Base-by-base conservation (phyloP, 192 early-diverging fungal genomes). In the Chytriomyces sp. region DNA sequence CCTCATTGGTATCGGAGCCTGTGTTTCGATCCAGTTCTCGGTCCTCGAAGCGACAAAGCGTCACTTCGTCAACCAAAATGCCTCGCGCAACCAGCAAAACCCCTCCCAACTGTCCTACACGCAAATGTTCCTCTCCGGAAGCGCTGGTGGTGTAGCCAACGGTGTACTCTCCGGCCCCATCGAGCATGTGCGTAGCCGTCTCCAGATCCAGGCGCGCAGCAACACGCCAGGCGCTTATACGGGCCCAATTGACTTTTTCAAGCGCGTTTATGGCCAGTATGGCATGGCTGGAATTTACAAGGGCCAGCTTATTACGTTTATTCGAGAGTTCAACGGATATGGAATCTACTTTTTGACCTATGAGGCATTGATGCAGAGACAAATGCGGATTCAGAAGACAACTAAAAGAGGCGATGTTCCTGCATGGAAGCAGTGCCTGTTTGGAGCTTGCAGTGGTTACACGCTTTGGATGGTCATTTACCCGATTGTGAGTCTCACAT, bases 21-120 rank as follows among this genome's bases (percentile, higher is more conserved):
- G 95, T 76, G 96, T 99, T 5, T 95, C 94, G n/a, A 93, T 99
- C 76, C 96, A 99, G 83, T 99, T 99, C 75, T 82, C 90, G 36
- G 93, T 90, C 41, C 81, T 97, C 39, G 91, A 96, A 82, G 85
- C 88, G 56, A 90, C 91, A 80, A 97, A 99, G 84, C 89, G 96
- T 39, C 77, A 81, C 33, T 93, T 94, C 73, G 80, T 80, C 25
- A 64, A 75, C 19, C 68, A 82, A 31, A 94, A 93, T 73, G 31
- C 36, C 2, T 31, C 72, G 25, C 5, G 62, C n/a, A 73, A 61
- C 39, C 39, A 68, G 34, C 30, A 59, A 32, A 59, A 68, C 60
- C 76, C 76, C 5, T 49, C 34, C 5, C 68, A 76, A 26, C 83
- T 99, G 4, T 86, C 90, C 33, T 85, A 88, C 39, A 64, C 83